phyloP scores from a whole-genome alignment of 768 basidiomycete genomes.

The Rhodocollybia butyracea region DNA sequence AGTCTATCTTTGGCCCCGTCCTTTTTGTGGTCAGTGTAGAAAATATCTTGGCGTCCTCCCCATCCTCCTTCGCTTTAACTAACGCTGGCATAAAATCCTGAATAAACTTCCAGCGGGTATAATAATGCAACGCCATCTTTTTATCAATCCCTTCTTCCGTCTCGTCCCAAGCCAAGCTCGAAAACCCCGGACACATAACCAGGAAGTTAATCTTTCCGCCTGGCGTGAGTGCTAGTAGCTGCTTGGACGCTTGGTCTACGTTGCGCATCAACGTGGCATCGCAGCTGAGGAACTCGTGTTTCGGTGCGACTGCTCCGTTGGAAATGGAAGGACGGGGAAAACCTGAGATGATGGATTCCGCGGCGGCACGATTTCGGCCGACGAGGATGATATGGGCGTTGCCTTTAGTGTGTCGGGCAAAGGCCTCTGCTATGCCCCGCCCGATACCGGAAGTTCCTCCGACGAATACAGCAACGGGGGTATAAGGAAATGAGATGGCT shows the following conservation, averaged over 20 bases:
- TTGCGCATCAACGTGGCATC: constrained; percentile 29
- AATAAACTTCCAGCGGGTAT: constrained; percentile 32
- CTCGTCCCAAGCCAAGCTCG: constrained; percentile 24
- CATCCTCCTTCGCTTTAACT: constrained; percentile 24
- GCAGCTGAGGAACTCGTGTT: constrained; percentile 30
- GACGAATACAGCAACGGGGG: constrained; percentile 13
- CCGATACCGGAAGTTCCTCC: constrained; percentile 21
- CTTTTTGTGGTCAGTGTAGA: constrained; percentile 23
- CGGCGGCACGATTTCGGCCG: constrained; percentile 30
- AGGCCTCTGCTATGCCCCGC: constrained; percentile 26
- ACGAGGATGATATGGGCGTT: constrained; percentile 32
- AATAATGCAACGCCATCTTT: constrained; percentile 29
- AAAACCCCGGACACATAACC: constrained; percentile 20
- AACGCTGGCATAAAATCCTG: constrained; percentile 29
- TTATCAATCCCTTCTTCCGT: constrained; percentile 28
- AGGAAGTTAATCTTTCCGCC: constrained; percentile 24
- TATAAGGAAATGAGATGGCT: background rate
- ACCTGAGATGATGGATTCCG: constrained; percentile 23
- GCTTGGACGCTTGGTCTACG: constrained; percentile 20
- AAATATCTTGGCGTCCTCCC: constrained; percentile 33
- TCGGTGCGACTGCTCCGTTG: constrained; percentile 4
- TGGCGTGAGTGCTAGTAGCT: constrained; percentile 20
- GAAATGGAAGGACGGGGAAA: constrained; percentile 20
- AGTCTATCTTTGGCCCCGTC: constrained; percentile 19
- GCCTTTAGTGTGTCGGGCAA: constrained; percentile 30